Evolutionary conservation across 192 early-diverging fungal species (phyloP), one percentile per base, ranked within the genome.

Genomic region (Entomortierella chlamydospora): DNA sequence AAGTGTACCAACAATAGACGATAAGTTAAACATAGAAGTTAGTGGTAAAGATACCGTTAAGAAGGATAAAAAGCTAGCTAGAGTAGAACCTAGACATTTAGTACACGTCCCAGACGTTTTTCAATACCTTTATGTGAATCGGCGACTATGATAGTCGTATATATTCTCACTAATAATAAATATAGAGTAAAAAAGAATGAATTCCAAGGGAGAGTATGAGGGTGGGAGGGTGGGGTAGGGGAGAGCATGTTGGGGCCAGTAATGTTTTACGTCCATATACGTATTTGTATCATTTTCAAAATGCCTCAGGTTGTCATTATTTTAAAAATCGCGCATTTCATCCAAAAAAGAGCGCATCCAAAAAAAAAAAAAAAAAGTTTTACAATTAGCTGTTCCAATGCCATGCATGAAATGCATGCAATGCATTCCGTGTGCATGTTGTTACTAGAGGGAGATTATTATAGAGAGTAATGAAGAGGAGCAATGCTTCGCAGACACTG

Each of bases 91-190:
- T 15, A 13, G 22, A 18, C 57, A 59, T 30, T 20, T 33, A n/a
- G 63, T 73, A 0, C 71, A 73, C 43, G 61, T 54, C 15, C 71
- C 71, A 11, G 71, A 73, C 0, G 71, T 73, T 12, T 73, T 73
- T 26, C 42, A 51, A 13, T 73, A 73, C 50, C 37, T 73, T 15
- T 73, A 73, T 17, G 50, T 73, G 9, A 73, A 73, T 34, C 42
- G 63, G 4, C 53, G 71, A 18, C 31, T 60, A 26, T 64, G 25
- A 54, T 7, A 17, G 1, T 26, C 5, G 12, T 0, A 17, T 22
- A 26, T 33, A 3, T 11, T 11, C 20, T 33, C 8, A 8, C 4
- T 54, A 5, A 17, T 54, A n/a, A n/a, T n/a, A n/a, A n/a, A n/a
- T n/a, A n/a, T n/a, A n/a, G n/a, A n/a, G n/a, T n/a, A n/a, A n/a